Evolutionary conservation across 257 asterid species (phyloP).

Genomic region (Perilla frutescens): DNA sequence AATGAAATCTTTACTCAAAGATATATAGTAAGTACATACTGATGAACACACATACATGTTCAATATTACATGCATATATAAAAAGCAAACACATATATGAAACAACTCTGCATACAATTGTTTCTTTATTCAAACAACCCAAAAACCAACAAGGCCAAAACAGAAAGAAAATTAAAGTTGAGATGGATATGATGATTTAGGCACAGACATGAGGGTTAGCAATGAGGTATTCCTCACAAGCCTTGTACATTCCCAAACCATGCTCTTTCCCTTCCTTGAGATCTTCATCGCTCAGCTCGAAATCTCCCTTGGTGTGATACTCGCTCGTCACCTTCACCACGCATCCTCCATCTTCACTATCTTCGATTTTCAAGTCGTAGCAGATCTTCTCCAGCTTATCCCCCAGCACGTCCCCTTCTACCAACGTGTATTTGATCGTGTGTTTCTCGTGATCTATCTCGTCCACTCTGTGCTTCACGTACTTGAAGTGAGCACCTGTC

Average conservation of each 20-base stretch:
- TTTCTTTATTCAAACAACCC: conserved; percentile 33
- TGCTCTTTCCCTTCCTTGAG: conserved; percentile 27
- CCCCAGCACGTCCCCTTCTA: conserved; percentile 40
- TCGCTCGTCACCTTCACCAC: conserved; percentile 36
- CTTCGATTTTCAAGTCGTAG: conserved; percentile 39
- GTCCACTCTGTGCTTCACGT: conserved; percentile 36
- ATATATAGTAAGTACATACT: background rate
- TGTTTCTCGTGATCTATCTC: conserved; percentile 34
- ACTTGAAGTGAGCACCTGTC: background rate
- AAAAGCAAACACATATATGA: background rate
- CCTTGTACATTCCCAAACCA: conserved; percentile 29
- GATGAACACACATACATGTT: no score
- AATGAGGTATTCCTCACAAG: conserved; percentile 37
- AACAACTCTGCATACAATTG: background rate
- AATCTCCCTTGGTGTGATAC: conserved; percentile 40
- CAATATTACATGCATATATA: no score
- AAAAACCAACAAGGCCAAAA: background rate
- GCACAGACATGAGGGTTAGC: conserved; percentile 42
- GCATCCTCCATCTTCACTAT: conserved; percentile 38
- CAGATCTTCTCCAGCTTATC: conserved; percentile 40
- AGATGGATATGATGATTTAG: conserved; percentile 6
- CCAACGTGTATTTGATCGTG: conserved; percentile 30
- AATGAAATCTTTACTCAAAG: conserved; percentile 5
- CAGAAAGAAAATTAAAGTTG: no score
- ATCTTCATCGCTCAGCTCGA: conserved; percentile 22